phyloP scores from a whole-genome alignment of 1,139 yeast genomes.

The Eremothecium sinecaudum region DNA sequence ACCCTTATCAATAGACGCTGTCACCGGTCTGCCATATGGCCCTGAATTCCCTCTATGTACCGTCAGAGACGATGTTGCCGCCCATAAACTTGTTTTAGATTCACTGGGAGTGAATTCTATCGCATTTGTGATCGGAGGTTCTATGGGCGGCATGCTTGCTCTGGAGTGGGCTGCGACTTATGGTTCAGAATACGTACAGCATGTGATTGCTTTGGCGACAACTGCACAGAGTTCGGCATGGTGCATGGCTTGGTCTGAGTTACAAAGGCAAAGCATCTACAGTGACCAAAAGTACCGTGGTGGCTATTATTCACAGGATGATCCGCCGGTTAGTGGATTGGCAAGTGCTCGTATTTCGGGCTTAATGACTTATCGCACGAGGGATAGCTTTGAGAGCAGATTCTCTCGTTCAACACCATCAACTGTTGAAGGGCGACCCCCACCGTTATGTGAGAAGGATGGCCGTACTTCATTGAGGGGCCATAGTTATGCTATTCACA shows the following conservation, averaged over 20 bases:
- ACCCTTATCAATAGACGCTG: slow-evolving; percentile 68
- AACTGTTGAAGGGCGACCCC: slow-evolving; percentile 19
- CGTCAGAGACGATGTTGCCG: slow-evolving; percentile 76
- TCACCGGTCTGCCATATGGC: slow-evolving; percentile 70
- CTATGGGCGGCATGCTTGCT: slow-evolving; percentile 99
- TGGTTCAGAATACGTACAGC: slow-evolving; percentile 59
- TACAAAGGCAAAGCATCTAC: slow-evolving; percentile 91
- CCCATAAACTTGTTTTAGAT: slow-evolving; percentile 70
- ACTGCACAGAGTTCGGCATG: slow-evolving; percentile 94
- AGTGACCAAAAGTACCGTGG: slow-evolving; percentile 87
- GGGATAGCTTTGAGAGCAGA: slow-evolving; percentile 83
- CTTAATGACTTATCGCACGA: slow-evolving; percentile 77
- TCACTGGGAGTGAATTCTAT: slow-evolving; percentile 60
- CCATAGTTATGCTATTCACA: slow-evolving; percentile 53
- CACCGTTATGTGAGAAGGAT: slow-evolving; percentile 14
- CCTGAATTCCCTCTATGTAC: slow-evolving; percentile 93
- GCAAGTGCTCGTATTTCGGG: slow-evolving; percentile 99
- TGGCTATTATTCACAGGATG: slow-evolving; percentile 70
- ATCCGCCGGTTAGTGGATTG: slow-evolving; percentile 76
- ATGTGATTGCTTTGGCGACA: slow-evolving; percentile 80
- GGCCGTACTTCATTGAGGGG: slow-evolving; percentile 35
- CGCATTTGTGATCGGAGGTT: slow-evolving; percentile 89
- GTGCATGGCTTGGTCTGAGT: slow-evolving; percentile 99
- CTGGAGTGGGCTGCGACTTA: slow-evolving; percentile 71
- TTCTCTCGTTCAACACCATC: slow-evolving; percentile 73